phyloP scores from a whole-genome alignment of 495 filamentous ascomycete genomes.

The Neurospora cerealis region DNA sequence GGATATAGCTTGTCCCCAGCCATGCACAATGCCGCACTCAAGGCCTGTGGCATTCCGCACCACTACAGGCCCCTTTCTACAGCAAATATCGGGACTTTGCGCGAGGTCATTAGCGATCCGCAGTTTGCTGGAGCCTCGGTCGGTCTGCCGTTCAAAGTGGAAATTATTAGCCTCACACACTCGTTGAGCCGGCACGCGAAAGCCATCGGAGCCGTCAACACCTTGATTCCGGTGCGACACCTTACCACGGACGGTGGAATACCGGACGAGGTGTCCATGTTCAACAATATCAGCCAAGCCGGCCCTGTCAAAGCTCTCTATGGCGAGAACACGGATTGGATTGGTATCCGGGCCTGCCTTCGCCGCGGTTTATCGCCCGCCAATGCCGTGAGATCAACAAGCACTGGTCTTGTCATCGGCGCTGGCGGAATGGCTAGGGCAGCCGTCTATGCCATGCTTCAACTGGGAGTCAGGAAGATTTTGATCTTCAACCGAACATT shows the following conservation, averaged over 20 bases:
- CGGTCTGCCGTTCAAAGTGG: constrained; percentile 63
- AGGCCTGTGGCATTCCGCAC: constrained; percentile 56
- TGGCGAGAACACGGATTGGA: constrained; percentile 74
- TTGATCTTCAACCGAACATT: constrained; percentile 59
- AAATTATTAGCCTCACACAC: constrained; percentile 52
- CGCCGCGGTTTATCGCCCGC: constrained; percentile 62
- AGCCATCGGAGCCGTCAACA: constrained; percentile 69
- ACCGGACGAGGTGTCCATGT: constrained; percentile 45
- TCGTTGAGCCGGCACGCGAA: constrained; percentile 60
- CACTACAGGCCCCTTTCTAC: constrained; percentile 52
- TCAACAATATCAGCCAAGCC: constrained; percentile 48
- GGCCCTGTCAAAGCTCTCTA: constrained; percentile 58
- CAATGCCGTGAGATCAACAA: constrained; percentile 56
- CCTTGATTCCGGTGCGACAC: constrained; percentile 58
- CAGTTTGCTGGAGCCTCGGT: constrained; percentile 62
- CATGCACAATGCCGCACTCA: constrained; percentile 66
- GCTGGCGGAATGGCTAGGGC: constrained; percentile 70
- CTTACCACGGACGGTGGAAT: constrained; percentile 46
- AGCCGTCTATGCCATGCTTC: constrained; percentile 65
- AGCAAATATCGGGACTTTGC: constrained; percentile 46
- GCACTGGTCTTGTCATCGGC: constrained; percentile 58
- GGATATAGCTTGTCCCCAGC: constrained; percentile 62
- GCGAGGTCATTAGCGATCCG: constrained; percentile 49
- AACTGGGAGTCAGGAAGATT: constrained; percentile 62
- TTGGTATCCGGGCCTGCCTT: constrained; percentile 54